phyloP scores from a whole-genome alignment of 108 stramenopile species.

The Aurantiochytrium sp. region DNA sequence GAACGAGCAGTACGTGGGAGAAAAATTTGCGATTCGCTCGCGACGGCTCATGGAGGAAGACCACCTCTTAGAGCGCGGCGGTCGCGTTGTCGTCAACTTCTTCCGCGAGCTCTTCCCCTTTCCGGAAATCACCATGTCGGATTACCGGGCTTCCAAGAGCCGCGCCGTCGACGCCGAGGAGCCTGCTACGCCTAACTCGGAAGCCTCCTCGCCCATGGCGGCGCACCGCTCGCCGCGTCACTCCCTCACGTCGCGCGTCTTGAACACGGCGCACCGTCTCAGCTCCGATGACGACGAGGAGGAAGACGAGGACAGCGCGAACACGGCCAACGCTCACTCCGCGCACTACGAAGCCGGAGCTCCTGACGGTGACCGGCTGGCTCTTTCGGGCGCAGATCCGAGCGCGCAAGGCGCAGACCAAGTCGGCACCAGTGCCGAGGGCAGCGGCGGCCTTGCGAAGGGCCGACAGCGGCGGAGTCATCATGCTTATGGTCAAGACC shows the following conservation, averaged over 20 bases:
- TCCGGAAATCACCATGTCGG: neutral
- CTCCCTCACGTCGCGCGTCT: neutral
- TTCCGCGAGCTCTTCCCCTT: neutral
- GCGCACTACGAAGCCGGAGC: no score
- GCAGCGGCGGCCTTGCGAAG: no score
- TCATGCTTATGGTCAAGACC: no score
- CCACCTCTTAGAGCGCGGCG: neutral
- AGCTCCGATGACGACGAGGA: neutral
- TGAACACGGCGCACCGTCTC: neutral
- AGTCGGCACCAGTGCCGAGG: no score
- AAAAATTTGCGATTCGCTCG: neutral
- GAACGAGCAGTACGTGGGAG: slow-evolving; percentile 9
- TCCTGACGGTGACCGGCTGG: no score
- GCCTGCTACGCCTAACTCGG: neutral
- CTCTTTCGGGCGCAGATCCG: no score
- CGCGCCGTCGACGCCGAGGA: neutral
- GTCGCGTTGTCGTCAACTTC: neutral
- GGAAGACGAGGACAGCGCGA: neutral
- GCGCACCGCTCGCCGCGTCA: neutral
- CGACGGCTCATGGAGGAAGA: neutral
- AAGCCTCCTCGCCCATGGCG: neutral
- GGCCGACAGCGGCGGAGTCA: no score
- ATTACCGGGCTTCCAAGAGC: neutral
- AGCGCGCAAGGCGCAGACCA: no score
- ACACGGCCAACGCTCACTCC: neutral